Percentiles rank a stretch among this genome's conserved stretches.
Evolutionary conservation across 192 early-diverging fungal genomes (phyloP).

Genomic region (Powellomyces hirtus): DNA sequence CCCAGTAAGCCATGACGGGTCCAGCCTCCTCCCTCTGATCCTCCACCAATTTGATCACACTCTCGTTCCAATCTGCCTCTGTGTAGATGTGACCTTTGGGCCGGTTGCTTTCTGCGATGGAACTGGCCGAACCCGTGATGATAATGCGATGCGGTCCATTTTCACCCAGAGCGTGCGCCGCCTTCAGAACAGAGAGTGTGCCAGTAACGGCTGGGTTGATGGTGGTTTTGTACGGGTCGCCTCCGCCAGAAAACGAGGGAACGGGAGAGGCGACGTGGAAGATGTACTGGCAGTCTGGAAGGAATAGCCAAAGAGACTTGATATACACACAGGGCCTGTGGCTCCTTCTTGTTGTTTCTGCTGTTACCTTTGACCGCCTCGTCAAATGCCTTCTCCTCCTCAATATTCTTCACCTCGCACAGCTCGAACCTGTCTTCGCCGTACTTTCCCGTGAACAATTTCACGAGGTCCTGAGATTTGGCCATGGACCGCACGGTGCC

Average conservation of each 20-base stretch:
- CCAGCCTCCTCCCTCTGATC: too few relatives aligned
- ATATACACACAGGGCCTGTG: too few relatives aligned
- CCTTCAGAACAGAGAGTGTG: conserved; percentile 38
- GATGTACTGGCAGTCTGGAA: too few relatives aligned
- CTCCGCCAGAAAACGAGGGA: conserved; percentile 7
- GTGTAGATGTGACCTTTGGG: conserved; percentile 22
- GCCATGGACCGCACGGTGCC: conserved; percentile 37
- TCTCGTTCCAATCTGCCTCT: conserved; percentile 38
- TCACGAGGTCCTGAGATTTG: conserved; percentile 27
- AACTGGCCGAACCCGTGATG: background rate
- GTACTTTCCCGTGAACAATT: conserved; percentile 9
- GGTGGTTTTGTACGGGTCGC: conserved; percentile 30
- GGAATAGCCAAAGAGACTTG: too few relatives aligned
- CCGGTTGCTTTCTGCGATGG: too few relatives aligned
- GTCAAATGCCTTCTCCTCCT: conserved; percentile 34
- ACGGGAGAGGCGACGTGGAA: conserved; percentile 48
- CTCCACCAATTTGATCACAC: too few relatives aligned
- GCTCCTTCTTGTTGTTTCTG: too few relatives aligned
- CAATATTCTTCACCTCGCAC: conserved; percentile 36
- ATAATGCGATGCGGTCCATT: too few relatives aligned
- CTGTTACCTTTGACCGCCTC: conserved; percentile 46
- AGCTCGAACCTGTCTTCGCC: conserved; percentile 21
- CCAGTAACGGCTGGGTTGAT: conserved; percentile 48
- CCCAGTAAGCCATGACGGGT: too few relatives aligned
- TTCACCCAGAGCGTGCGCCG: conserved; percentile 19